A percentile compares a stretch with the other conserved stretches of the same genome.
These are phyloP conservation scores for Phoma herbarum DNA, from an alignment of 2,329 filamentous ascomycete genomes.

Conservation along the genomic window DNA sequence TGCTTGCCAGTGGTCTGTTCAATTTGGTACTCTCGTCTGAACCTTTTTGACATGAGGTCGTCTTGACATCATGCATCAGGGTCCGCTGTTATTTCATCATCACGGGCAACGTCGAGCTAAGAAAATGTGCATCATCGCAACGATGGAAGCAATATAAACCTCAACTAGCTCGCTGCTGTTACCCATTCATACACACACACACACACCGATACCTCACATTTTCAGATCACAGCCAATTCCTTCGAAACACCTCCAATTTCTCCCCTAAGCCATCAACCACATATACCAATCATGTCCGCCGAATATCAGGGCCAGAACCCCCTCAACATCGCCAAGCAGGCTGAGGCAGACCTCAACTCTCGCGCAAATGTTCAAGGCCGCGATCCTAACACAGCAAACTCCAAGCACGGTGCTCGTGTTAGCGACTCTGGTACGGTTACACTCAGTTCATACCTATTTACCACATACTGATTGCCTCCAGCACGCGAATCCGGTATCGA, in stretches of 20 bases:
- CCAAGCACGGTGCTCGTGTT: conserved; percentile 16
- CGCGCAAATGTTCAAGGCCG: conserved; percentile 52
- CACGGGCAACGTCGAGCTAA: not conserved
- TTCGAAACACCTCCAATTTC: not conserved
- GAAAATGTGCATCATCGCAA: not conserved
- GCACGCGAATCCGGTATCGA: conserved; percentile 60
- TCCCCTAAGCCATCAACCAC: not conserved
- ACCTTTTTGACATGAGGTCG: conserved; percentile 16
- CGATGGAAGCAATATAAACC: conserved; percentile 10
- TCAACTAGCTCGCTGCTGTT: conserved; percentile 1
- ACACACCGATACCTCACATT: not conserved
- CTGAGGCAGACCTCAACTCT: conserved; percentile 60
- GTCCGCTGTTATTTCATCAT: conserved; percentile 21
- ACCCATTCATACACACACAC: not conserved
- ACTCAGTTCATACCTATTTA: not conserved
- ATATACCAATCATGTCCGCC: conserved; percentile 52
- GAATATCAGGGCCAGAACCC: conserved; percentile 55
- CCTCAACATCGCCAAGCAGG: conserved; percentile 56
- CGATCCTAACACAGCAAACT: conserved; percentile 26
- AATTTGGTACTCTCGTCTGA: not conserved
- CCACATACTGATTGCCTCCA: conserved; percentile 28
- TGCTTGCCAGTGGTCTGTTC: conserved; percentile 4
- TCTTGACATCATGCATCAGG: conserved; percentile 23
- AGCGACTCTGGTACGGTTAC: conserved; percentile 51
- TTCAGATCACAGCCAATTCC: not conserved